Base-by-base conservation (phyloP, 768 basidiomycete genomes). In the Epithele typhae region DNA sequence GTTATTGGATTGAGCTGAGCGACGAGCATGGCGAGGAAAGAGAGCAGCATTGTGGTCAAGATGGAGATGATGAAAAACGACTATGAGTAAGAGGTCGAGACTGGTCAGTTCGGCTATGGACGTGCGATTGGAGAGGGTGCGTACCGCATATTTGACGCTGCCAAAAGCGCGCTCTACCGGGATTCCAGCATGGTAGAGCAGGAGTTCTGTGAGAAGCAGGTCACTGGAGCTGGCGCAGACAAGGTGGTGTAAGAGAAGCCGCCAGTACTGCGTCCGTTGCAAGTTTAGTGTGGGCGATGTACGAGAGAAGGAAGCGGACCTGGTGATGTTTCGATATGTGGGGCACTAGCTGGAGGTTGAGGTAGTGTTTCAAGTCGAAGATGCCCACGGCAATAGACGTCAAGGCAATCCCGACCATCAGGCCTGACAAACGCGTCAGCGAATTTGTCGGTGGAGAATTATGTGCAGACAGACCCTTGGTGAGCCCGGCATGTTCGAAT, bases 281-380 rank as follows among this genome's bases (percentile, higher is more conserved):
- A 36, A 8, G 35, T 14, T n/a, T 8, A 17, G 6, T 9, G 18
- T 8, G 35, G 9, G n/a, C n/a, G 7, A 30, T 14, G 14, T 7
- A 30, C 27, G 14, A 7, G 7, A 7, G 27, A 30, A 14, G 14
- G 18, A 7, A 6, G 8, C 64, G 40, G 69, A 90, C 92, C 74
- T 95, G 92, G 59, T 90, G 87, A 63, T 94, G 79, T 43, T 79
- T 80, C n/a, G 89, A 91, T 39, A 96, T 75, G 62, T 96, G 92
- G 2, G 92, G 93, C 17, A 88, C 78, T 33, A 94, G 77, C 70
- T 88, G 92, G 2, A 96, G 71, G 63, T 93, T 88, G 49, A 92
- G 76, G 63, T 92, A 89, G 58, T 92, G 84, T 63, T 94, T 95
- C 55, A 90, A 68, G 57, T 93, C 92, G 59, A 93, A 86, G 25